Evolutionary conservation across 1,284 basidiomycete species (phyloP).

Genomic region (Abortiporus biennis): DNA sequence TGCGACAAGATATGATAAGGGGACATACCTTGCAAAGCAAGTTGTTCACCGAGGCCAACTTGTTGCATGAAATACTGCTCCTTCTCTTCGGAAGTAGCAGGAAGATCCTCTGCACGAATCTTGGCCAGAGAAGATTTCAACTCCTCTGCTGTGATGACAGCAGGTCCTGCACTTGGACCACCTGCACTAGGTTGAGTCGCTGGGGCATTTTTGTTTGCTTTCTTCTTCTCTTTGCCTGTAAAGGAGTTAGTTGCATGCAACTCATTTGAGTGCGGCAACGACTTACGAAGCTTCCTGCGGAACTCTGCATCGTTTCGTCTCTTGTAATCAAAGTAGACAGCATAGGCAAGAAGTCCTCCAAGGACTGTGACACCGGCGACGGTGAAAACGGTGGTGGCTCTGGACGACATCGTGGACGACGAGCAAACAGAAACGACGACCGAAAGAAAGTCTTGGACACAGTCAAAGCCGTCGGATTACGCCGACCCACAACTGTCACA

Average conservation of each 20-base stretch:
- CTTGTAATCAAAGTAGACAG: constrained; percentile 93
- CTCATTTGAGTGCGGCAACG: constrained; percentile 9
- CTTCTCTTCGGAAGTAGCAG: constrained; percentile 64
- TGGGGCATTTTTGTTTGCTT: constrained; percentile 72
- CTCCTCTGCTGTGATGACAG: constrained; percentile 41
- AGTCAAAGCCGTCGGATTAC: constrained; percentile 12
- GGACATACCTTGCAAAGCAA: constrained; percentile 68
- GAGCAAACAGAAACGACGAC: constrained; percentile 10
- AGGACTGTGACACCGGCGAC: constrained; percentile 62
- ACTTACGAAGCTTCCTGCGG: constrained; percentile 84
- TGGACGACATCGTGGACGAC: constrained; percentile 22
- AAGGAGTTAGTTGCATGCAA: constrained; percentile 1
- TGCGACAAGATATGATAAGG: not conserved
- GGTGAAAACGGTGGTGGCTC: constrained; percentile 36
- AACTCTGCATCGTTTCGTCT: constrained; percentile 85
- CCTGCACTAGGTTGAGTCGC: constrained; percentile 46
- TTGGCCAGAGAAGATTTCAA: constrained; percentile 56
- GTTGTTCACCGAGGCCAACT: constrained; percentile 83
- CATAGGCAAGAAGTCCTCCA: constrained; percentile 71
- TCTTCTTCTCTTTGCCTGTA: constrained; percentile 87
- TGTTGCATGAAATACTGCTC: constrained; percentile 91
- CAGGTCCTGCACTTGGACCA: constrained; percentile 17
- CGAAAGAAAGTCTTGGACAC: not conserved
- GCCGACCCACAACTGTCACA: not conserved
- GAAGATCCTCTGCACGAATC: constrained; percentile 60